These are phyloP conservation scores for Fusarium albosuccineum DNA, from an alignment of 2,329 filamentous ascomycete species.

Conservation along the genomic window DNA sequence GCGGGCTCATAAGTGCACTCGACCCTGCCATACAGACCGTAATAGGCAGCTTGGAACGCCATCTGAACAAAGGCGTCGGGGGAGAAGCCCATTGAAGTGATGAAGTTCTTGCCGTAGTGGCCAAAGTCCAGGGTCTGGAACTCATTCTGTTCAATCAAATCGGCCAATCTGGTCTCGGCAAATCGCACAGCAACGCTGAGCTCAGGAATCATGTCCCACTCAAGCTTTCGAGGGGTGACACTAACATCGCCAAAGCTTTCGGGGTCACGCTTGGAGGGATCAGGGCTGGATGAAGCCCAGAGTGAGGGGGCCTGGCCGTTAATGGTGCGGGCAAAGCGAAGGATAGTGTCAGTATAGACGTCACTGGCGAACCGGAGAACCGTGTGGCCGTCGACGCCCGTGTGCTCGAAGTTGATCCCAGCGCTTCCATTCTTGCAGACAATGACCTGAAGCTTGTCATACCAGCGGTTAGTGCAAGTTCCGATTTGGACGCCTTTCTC, in stretches of 20 bases:
- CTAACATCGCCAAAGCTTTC: slow-evolving; percentile 93
- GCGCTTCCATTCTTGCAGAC: slow-evolving; percentile 99
- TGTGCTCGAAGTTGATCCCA: slow-evolving; percentile 99
- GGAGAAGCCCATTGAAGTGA: slow-evolving; percentile 96
- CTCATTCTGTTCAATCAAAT: slow-evolving; percentile 96
- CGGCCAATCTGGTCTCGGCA: slow-evolving; percentile 92
- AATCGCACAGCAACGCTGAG: slow-evolving; percentile 92
- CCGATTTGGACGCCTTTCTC: slow-evolving; percentile 95
- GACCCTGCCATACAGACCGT: slow-evolving; percentile 91
- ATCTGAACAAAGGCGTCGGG: slow-evolving; percentile 98
- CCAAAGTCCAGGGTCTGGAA: slow-evolving; percentile 92
- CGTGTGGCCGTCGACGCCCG: slow-evolving; percentile 96
- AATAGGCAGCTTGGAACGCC: slow-evolving; percentile 98
- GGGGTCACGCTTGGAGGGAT: slow-evolving; percentile 92
- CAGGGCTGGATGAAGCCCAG: slow-evolving; percentile 91
- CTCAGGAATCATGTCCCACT: slow-evolving; percentile 97
- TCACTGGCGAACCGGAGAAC: slow-evolving; percentile 97
- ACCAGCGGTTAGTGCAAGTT: slow-evolving; percentile 98
- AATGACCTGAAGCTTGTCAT: slow-evolving; percentile 98
- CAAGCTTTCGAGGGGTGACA: slow-evolving; percentile 93
- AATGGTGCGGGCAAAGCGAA: slow-evolving; percentile 94
- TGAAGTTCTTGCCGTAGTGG: slow-evolving; percentile 96
- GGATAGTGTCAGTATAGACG: slow-evolving; percentile 96
- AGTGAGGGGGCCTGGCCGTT: slow-evolving; percentile 92
- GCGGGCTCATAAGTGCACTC: slow-evolving; percentile 98